A percentile compares a stretch with the other conserved stretches of the same genome.
Evolutionary conservation across 2,329 filamentous ascomycete species (phyloP).

Genomic region (Colletotrichum scovillei): DNA sequence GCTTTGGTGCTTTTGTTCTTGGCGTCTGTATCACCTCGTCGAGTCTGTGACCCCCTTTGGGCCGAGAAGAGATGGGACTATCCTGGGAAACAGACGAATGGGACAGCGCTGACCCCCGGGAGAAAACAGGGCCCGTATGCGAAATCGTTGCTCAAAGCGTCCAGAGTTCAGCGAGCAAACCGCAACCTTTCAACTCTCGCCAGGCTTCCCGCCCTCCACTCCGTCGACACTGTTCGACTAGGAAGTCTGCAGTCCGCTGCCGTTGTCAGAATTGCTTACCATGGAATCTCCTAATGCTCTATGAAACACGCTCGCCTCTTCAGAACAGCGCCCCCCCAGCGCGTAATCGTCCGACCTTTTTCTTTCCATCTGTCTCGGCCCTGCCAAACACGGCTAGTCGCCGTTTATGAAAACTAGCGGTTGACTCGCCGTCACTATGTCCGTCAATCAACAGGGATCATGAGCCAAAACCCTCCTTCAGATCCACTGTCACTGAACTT

Average conservation of each 20-base stretch:
- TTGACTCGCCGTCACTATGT: constrained; percentile 20
- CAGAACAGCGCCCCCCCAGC: constrained; percentile 16
- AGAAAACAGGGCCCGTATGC: background rate
- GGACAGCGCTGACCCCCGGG: constrained; percentile 5
- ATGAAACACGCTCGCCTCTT: constrained; percentile 32
- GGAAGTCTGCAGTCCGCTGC: constrained; percentile 1
- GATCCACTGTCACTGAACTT: background rate
- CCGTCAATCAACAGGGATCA: background rate
- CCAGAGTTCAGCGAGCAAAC: background rate
- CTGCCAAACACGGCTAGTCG: constrained; percentile 33
- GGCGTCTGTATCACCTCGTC: constrained; percentile 31
- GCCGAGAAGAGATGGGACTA: constrained; percentile 15
- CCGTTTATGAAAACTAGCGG: constrained; percentile 17
- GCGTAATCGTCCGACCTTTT: constrained; percentile 33
- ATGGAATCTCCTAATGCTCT: constrained; percentile 24
- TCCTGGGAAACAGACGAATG: constrained; percentile 19
- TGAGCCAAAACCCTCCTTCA: constrained; percentile 15
- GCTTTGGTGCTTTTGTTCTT: constrained; percentile 20
- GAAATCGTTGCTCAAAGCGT: constrained; percentile 4
- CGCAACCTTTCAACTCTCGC: background rate
- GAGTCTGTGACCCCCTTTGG: constrained; percentile 28
- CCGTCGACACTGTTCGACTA: background rate
- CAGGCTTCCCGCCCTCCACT: background rate
- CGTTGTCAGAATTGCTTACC: constrained; percentile 20
- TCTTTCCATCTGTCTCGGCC: constrained; percentile 15